Conservation (phyloP, 495 filamentous ascomycete genomes). For the Hypoxylon fragiforme region DNA sequence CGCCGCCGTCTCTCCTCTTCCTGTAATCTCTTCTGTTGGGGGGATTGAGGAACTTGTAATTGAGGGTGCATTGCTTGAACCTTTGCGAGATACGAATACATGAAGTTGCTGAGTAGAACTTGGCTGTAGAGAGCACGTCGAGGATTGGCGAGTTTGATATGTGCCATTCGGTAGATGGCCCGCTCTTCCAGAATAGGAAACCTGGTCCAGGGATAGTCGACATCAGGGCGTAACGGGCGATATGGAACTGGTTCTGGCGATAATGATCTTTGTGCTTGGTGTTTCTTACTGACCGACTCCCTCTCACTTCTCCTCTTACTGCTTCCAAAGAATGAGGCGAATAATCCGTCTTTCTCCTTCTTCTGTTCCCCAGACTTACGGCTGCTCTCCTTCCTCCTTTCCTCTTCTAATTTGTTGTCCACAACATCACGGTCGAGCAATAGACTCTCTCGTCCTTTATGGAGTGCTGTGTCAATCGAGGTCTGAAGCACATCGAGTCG, state of each 20-base stretch:
- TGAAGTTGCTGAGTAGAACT: constrained; percentile 97
- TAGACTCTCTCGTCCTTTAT: constrained; percentile 79
- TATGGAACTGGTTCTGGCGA: constrained; percentile 79
- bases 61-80: constrained; percentile 98
- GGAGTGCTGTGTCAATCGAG: constrained; percentile 65
- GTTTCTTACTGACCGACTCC: constrained; percentile 68
- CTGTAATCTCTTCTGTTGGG: constrained; percentile 63
- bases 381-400: constrained; percentile 77
- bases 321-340: constrained; percentile 88
- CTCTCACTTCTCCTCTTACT: constrained; percentile 79
- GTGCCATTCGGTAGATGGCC: constrained; percentile 97
- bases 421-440: constrained; percentile 76
- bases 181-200: constrained; percentile 96
- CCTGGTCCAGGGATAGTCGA: constrained; percentile 93
- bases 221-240: constrained; percentile 72
- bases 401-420: constrained; percentile 75
- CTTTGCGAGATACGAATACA: constrained; percentile 99
- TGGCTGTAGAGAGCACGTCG: constrained; percentile 90
- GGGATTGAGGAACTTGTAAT: constrained; percentile 72
- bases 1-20: constrained; percentile 64
- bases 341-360: constrained; percentile 85
- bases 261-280: constrained; percentile 68
- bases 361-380: constrained; percentile 77
- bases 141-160: constrained; percentile 98
- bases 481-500: constrained; percentile 80